Conservation (phyloP, 768 basidiomycete species). For the Tubosaeta brunneosetosa region DNA sequence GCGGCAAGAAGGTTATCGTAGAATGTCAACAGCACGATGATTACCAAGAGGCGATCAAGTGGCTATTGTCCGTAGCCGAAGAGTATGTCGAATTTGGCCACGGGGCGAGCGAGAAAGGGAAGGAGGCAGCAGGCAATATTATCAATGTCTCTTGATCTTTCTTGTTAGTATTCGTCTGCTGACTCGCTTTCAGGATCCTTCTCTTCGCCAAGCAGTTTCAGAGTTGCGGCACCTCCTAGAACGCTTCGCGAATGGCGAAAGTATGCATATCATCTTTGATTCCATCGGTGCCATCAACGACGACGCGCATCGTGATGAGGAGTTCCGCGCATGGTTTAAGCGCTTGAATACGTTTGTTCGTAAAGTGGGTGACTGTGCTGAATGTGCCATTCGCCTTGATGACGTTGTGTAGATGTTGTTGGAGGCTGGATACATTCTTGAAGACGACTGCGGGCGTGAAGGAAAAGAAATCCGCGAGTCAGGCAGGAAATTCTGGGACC, state of each 20-base stretch:
- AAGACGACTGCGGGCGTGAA: constrained; percentile 65
- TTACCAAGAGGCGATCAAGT: constrained; percentile 77
- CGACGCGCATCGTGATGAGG: constrained; percentile 70
- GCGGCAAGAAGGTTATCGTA: constrained; percentile 88
- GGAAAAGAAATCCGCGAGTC: constrained; percentile 60
- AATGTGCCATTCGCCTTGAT: not conserved
- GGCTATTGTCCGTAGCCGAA: constrained; percentile 61
- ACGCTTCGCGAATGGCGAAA: constrained; percentile 77
- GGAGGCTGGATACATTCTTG: constrained; percentile 82
- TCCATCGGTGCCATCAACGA: constrained; percentile 67
- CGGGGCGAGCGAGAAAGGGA: constrained; percentile 32
- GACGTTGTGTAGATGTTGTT: constrained; percentile 50
- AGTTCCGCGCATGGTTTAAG: constrained; percentile 70
- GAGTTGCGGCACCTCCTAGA: constrained; percentile 82
- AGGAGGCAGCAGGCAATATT: constrained; percentile 21
- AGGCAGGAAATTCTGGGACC: constrained; percentile 75
- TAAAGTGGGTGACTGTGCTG: constrained; percentile 39
- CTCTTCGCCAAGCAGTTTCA: constrained; percentile 49
- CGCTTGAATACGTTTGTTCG: constrained; percentile 59
- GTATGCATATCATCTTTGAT: constrained; percentile 63
- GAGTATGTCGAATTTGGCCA: constrained; percentile 57
- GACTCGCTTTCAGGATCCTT: constrained; percentile 40
- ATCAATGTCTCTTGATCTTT: constrained; percentile 6
- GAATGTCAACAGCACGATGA: constrained; percentile 92
- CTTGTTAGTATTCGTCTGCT: constrained; percentile 11